Conservation (phyloP, 192 early-diverging fungal genomes). For the Coemansia sp. region DNA sequence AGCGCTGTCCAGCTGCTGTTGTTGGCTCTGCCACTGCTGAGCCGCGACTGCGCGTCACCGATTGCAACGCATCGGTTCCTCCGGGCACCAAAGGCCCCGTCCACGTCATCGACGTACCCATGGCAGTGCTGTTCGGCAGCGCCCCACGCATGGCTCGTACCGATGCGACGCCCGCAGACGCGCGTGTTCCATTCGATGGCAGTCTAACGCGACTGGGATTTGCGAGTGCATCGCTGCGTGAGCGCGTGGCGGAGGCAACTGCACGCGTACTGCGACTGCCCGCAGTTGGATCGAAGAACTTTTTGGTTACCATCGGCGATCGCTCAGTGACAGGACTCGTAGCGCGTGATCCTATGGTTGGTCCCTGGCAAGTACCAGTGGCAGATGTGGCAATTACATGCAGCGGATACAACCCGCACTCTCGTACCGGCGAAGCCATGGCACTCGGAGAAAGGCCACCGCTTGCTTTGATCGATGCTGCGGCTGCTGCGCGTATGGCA, state of each 20-base stretch:
- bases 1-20: conserved; percentile 88
- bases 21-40: conserved; percentile 88
- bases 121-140: conserved; percentile 96
- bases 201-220: conserved; percentile 63
- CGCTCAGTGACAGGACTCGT: conserved; percentile 93
- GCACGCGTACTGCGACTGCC: conserved; percentile 82
- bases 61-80: conserved; percentile 42
- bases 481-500: conserved; percentile 94
- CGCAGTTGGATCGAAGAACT: conserved; percentile 86
- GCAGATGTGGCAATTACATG: conserved; percentile 93
- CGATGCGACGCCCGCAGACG: conserved; percentile 57
- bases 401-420: conserved; percentile 59
- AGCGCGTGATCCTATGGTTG: conserved; percentile 96
- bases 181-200: conserved; percentile 60
- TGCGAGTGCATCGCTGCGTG: conserved; percentile 17
- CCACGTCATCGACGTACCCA: conserved; percentile 88
- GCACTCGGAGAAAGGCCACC: conserved; percentile 96
- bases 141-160: conserved; percentile 92
- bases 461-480: conserved; percentile 77
- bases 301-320: conserved; percentile 98
- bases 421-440: conserved; percentile 90
- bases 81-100: conserved; percentile 29
- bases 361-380: conserved; percentile 98
- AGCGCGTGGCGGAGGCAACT: conserved; percentile 64
- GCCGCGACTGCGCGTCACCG: conserved; percentile 75